Base-by-base conservation (phyloP, 1,139 yeast species). In the Casaregolazyma suthepensis region DNA sequence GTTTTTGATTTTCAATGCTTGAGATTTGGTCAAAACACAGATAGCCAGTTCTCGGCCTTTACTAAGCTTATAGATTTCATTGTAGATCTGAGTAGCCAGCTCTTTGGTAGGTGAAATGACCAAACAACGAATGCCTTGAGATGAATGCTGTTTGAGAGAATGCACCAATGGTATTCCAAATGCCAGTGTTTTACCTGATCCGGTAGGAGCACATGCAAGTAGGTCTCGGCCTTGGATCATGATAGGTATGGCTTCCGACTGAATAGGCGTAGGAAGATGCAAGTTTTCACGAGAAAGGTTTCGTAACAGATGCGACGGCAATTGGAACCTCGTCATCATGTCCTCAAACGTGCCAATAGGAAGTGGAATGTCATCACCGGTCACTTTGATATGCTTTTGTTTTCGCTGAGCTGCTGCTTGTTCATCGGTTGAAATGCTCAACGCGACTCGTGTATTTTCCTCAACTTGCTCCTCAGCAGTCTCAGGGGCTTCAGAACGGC, bases 71-170 rank as follows among this genome's bases (percentile, higher is more conserved):
- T 76, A 75, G 59, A 89, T 76, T 63, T 88, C 91, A 51, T 81
- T 79, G 67, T 79, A 85, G 23, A 89, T 90, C 73, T 94, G 99
- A 23, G 79, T 77, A 0, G 98, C 95, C 63, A 94, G 79, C 68
- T 89, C 96, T 61, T 87, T 87, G 1, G 99, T 94, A 23, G 99
- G 99, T 0, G 97, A 84, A 10, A 94, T 80, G 15, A 94, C 81
- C 56, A 93, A 72, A 2, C 96, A 94, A 62, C 87, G 77, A 23
- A 87, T 74, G 0, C 86, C 88, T 7, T 53, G 54, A 20, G 57
- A 52, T 29, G 64, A 61, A 19, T 66, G 68, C 5, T 60, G 63
- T 22, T 63, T 60, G 54, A 64, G 68, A 50, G 56, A 63, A 63
- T 89, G 96, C 15, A 93, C 71, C 61, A 91, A 66, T 1, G 99